phyloP scores from a whole-genome alignment of 345 rosid species.

The Eucalyptus marginata region DNA sequence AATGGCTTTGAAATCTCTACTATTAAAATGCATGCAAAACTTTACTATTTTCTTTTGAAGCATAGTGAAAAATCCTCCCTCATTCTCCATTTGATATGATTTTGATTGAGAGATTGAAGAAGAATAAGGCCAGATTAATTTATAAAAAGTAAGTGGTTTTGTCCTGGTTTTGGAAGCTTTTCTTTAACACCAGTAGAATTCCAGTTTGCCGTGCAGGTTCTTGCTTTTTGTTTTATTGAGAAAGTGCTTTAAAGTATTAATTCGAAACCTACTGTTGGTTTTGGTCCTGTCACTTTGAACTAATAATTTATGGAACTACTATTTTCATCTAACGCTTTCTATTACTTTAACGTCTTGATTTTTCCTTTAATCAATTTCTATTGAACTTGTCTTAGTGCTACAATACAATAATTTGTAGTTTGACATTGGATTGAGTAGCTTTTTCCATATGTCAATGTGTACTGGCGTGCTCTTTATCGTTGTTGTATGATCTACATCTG shows the following conservation, averaged over 20 bases:
- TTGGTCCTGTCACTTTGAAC: neutral
- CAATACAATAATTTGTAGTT: neutral
- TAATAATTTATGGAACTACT: neutral
- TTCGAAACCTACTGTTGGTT: neutral
- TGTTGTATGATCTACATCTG: constrained; percentile 4
- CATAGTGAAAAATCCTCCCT: neutral
- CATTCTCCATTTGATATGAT: neutral
- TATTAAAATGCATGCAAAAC: neutral
- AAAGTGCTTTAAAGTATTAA: neutral
- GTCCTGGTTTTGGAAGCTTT: neutral
- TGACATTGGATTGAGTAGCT: neutral
- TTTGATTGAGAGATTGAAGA: neutral
- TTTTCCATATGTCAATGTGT: neutral
- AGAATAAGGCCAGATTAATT: neutral
- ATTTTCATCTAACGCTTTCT: neutral
- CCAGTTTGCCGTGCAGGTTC: fast-evolving
- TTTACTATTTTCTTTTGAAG: neutral
- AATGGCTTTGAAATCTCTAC: neutral
- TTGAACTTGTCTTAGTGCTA: neutral
- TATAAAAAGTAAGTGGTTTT: neutral
- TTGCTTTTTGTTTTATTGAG: neutral
- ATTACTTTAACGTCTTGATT: neutral
- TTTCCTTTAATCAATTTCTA: too few relatives aligned
- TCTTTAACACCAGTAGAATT: neutral
- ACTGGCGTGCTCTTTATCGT: neutral